Evolutionary conservation across 768 basidiomycete genomes (phyloP).

Genomic region (Boletus barrowsii): DNA sequence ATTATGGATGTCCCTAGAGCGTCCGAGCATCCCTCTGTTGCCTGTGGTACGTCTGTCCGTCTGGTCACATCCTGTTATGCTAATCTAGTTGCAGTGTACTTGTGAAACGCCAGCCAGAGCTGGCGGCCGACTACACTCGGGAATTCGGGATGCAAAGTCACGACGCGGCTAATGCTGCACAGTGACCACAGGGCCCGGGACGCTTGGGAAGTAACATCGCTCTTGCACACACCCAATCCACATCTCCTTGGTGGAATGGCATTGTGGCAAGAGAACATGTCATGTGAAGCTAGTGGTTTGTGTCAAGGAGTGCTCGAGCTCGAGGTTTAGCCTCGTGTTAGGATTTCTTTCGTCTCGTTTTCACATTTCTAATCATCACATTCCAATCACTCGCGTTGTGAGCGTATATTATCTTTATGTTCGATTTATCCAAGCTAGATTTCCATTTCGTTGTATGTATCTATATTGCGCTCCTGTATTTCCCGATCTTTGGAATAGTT

Average conservation of each 20-base stretch:
- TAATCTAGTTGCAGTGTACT: constrained; percentile 2
- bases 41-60: constrained; percentile 2
- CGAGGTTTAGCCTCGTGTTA: background rate
- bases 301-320: background rate
- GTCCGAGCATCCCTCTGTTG: background rate
- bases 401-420: no score
- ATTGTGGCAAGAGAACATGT: background rate
- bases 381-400: no score
- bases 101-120: constrained; percentile 9
- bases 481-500: no score
- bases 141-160: background rate
- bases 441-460: no score
- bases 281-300: no score
- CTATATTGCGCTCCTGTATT: no score
- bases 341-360: no score
- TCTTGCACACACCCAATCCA: background rate
- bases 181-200: no score
- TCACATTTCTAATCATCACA: no score
- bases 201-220: background rate
- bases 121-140: constrained; percentile 5
- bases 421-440: no score
- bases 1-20: background rate
- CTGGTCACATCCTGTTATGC: background rate
- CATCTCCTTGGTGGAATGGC: no score
- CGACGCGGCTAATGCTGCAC: background rate